Percentiles rank a stretch among this genome's conserved stretches.
Evolutionary conservation across 2,329 filamentous ascomycete genomes (phyloP).

Genomic region (Arthrinium phaeospermum): DNA sequence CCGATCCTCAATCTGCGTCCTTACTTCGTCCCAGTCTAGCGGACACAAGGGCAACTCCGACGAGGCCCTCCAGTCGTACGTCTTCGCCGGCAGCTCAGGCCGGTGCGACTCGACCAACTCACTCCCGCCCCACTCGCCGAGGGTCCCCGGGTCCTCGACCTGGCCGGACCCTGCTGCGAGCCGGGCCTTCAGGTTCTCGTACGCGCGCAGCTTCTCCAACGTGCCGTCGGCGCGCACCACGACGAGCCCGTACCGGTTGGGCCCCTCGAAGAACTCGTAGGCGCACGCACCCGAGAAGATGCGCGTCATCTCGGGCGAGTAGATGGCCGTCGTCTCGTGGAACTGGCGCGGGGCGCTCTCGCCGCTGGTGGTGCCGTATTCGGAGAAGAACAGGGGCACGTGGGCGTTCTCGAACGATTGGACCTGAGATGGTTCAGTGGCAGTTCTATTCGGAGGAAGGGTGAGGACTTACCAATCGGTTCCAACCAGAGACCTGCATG

Average conservation of each 20-base stretch:
- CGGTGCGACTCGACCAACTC: background rate
- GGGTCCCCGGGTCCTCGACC: background rate
- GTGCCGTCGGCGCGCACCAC: background rate
- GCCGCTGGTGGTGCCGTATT: constrained; percentile 70
- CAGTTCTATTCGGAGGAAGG: too few relatives aligned
- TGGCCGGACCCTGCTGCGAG: background rate
- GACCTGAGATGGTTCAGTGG: constrained; percentile 8
- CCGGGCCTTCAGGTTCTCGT: constrained; percentile 22
- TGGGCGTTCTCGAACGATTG: constrained; percentile 21
- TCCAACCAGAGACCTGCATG: constrained; percentile 22
- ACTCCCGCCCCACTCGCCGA: background rate
- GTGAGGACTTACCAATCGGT: constrained; percentile 18
- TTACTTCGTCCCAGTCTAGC: constrained; percentile 29
- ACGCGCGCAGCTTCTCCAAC: constrained; percentile 25
- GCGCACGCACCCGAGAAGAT: constrained; percentile 65
- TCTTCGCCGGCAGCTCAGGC: constrained; percentile 23
- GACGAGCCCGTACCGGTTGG: constrained; percentile 52
- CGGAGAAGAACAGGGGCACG: constrained; percentile 62
- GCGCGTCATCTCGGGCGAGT: constrained; percentile 58
- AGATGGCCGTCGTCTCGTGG: constrained; percentile 62
- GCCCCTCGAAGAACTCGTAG: constrained; percentile 65
- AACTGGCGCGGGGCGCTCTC: constrained; percentile 59
- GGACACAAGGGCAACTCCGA: constrained; percentile 23
- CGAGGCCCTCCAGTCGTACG: constrained; percentile 6
- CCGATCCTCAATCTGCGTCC: constrained; percentile 26